Conservation (phyloP, 345 rosid genomes). For the Anastatica hierochuntica region DNA sequence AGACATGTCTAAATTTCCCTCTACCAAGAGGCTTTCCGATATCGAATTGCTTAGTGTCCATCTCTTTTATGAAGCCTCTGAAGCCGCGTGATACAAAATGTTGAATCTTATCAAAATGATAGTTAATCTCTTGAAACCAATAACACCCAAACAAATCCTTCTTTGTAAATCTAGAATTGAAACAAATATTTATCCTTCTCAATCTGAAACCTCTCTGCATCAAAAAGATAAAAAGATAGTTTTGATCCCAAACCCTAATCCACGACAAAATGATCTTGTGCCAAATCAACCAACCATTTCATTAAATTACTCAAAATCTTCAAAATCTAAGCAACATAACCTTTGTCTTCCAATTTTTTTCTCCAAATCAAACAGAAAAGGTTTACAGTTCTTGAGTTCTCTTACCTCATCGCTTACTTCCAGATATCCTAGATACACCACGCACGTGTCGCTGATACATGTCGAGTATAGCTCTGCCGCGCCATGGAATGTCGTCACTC, state of each 20-base stretch:
- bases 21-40: slow-evolving; percentile 90
- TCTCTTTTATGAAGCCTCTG: slow-evolving; percentile 53
- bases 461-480: slow-evolving; percentile 22
- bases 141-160: too few species aligned
- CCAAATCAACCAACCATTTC: too few species aligned
- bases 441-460: slow-evolving; percentile 38
- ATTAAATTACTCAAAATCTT: too few species aligned
- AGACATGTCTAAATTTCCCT: slow-evolving; percentile 92
- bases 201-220: too few species aligned
- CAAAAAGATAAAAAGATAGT: too few species aligned
- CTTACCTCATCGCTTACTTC: slow-evolving; percentile 44
- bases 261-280: too few species aligned
- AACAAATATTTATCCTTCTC: too few species aligned
- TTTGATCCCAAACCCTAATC: too few species aligned
- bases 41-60: slow-evolving; percentile 81
- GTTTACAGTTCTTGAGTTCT: slow-evolving; percentile 66
- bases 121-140: neutral
- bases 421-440: slow-evolving; percentile 54
- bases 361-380: too few species aligned
- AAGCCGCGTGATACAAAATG: slow-evolving; percentile 30
- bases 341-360: too few species aligned
- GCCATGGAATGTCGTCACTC: slow-evolving; percentile 41
- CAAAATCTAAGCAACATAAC: too few species aligned
- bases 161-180: too few species aligned
- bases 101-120: neutral